Percentiles rank a stretch among this genome's conserved stretches.
Conservation (phyloP, 306 rosid genomes). For the Inga oerstediana region DNA sequence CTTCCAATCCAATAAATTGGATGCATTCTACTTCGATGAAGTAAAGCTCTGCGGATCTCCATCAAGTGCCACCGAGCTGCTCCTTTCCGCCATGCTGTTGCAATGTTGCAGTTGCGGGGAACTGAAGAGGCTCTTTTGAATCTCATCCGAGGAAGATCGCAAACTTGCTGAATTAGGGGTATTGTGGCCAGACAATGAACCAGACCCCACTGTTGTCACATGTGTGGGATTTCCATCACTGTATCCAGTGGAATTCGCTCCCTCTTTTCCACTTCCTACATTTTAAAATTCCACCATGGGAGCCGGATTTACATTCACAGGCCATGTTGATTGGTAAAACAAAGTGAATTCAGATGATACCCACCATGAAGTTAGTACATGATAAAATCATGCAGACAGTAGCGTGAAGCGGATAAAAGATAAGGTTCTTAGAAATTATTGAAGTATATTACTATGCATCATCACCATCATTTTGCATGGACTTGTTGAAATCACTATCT, state of each 20-base stretch:
- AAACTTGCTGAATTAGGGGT: conserved; percentile 36
- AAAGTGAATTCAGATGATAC: not conserved
- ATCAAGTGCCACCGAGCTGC: conserved; percentile 37
- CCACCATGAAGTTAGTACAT: not conserved
- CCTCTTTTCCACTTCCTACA: conserved; percentile 64
- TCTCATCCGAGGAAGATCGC: conserved; percentile 35
- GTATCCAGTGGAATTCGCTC: conserved; percentile 49
- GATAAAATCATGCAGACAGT: not conserved
- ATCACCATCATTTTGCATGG: not conserved
- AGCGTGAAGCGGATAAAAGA: not conserved
- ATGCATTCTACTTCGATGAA: not conserved
- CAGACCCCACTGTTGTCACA: conserved; percentile 30
- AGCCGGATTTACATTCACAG: not conserved
- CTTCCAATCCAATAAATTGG: not conserved
- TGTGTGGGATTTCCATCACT: conserved; percentile 59
- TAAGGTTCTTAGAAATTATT: no score
- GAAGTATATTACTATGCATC: not conserved
- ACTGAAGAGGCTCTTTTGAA: conserved; percentile 52
- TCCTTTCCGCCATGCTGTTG: conserved; percentile 55
- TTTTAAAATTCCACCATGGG: not conserved
- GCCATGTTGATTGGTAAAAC: not conserved
- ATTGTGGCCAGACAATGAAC: conserved; percentile 38
- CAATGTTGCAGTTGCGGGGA: conserved; percentile 69
- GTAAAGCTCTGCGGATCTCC: conserved; percentile 42
- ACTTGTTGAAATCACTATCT: not conserved